Evolutionary conservation across 2,329 filamentous ascomycete species (phyloP), one percentile per base, ranked within the genome.

Genomic region (Ascomycota sp.): DNA sequence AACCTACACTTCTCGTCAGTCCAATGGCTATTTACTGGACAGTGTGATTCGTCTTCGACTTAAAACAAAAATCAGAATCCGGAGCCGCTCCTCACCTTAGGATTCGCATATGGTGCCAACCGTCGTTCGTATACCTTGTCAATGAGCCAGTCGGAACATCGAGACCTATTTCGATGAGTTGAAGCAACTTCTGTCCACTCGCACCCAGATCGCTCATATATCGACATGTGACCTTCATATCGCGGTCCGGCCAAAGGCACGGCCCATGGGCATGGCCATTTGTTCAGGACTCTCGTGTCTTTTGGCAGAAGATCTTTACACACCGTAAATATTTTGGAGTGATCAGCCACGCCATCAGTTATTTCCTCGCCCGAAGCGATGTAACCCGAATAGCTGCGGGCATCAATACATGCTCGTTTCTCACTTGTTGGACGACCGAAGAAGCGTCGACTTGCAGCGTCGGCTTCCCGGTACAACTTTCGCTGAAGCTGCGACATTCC

Each of bases 241-340:
- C 40, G 7, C 35, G 34, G 25, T 58, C 52, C 0, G 57, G 56
- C 60, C 60, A 64, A 0, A 59, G 60, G 33, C 53, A 57, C 3
- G 55, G 53, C 0, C 60, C 61, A 35, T 64, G n/a, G 60, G 36
- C 57, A 63, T 0, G 59, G 61, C 58, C 61, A 63, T 20, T 48
- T 46, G 4, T 41, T 42, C 13, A 39, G 39, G 4, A 61, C 57
- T 2, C 58, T 46, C 1, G 41, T 36, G 28, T 63, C 57, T 4
- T 44, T 34, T 2, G 42, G 34, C 4, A 42, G 39, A 6, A 64
- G 42, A 29, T 63, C 59, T 33, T 63, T 63, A 9, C 55, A 63
- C 12, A 63, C 55, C 2, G 61, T 65, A 35, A 63, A 64, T 21
- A 64, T 61, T 40, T 64, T 60, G 1, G 55, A 60, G 37, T 63